Evolutionary conservation across 345 rosid genomes (phyloP), one percentile per base, ranked within the genome.

Genomic region (Bruguiera parviflora): DNA sequence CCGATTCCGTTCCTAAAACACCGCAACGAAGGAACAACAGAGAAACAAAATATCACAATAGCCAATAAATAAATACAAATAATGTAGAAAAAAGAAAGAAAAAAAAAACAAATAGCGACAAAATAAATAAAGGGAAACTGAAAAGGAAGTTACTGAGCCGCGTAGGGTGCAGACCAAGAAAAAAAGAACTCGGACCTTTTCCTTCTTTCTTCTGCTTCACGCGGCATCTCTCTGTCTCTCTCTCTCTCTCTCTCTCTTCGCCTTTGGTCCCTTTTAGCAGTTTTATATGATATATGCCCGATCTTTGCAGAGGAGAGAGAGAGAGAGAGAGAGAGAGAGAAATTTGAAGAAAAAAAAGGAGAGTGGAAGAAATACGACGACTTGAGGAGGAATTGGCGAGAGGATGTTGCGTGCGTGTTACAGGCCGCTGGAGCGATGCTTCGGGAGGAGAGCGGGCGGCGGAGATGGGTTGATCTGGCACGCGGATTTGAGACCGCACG

Each of bases 401-500:
- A 84, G 66, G 89, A 78, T 86, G 90, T 69, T 88, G 58, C 85
- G 96, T 58, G 72, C 88, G 37, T 79, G 85, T 46, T 85, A 57
- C 77, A 66, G 96, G 79, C 96, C 92, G 39, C 74, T 89, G 18
- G 96, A 89, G 75, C 83, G 88, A 69, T 95, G 93, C 65, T 53
- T 92, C 35, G 95, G 94, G 49, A 68, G 84, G 70, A 71, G 69
- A 10, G 37, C 64, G 0, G 46, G 78, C 0, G 84, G 85, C 18
- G 88, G 96, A 16, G 99, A 88, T 73, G 84, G 79, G 46, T 66
- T 92, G 74, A 58, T 95, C 61, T 95, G 98, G 99, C 94, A 95
- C 63, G 57, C 89, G 62, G 98, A 92, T 57, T 81, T 92, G 78
- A 88, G 79, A 71, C 90, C 87, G 0, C 94, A 95, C 24, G 94